These are phyloP conservation scores for Rubia peregrina DNA, from an alignment of 305 asterid genomes.

Conservation along the genomic window DNA sequence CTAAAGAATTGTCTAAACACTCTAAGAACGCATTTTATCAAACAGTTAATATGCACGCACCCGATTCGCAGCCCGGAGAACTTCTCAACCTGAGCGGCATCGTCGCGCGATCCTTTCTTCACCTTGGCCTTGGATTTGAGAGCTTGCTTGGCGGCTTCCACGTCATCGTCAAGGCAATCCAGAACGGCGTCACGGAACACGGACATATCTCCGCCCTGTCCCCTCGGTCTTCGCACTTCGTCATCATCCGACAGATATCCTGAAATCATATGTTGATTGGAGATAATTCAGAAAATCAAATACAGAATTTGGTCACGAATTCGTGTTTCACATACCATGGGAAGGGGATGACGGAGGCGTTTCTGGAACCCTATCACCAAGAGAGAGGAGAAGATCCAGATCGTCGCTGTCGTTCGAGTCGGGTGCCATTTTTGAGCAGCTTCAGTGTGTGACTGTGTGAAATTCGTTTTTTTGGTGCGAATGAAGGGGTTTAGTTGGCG, in stretches of 20 bases:
- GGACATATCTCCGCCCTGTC: conserved; percentile 58
- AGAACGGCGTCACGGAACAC: conserved; percentile 67
- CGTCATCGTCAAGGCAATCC: conserved; percentile 73
- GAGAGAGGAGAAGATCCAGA: conserved; percentile 89
- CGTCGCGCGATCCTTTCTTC: conserved; percentile 37
- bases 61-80: conserved; percentile 76
- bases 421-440: conserved; percentile 24
- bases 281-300: neutral
- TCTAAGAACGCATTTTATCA: neutral
- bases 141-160: conserved; percentile 40
- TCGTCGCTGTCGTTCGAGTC: conserved; percentile 52
- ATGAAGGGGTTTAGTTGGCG: neutral
- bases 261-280: conserved; percentile 6
- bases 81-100: conserved; percentile 46
- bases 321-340: conserved; percentile 17
- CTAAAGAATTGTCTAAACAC: neutral
- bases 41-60: conserved; percentile 31
- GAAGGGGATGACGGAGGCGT: conserved; percentile 58
- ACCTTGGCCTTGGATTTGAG: conserved; percentile 28
- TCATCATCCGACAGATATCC: conserved; percentile 74
- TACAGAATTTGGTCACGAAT: neutral
- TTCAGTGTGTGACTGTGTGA: neutral
- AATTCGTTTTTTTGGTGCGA: neutral
- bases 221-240: conserved; percentile 34
- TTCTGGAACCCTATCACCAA: conserved; percentile 74